Base-by-base conservation (phyloP, 768 basidiomycete species). In the Lactarius vividus region DNA sequence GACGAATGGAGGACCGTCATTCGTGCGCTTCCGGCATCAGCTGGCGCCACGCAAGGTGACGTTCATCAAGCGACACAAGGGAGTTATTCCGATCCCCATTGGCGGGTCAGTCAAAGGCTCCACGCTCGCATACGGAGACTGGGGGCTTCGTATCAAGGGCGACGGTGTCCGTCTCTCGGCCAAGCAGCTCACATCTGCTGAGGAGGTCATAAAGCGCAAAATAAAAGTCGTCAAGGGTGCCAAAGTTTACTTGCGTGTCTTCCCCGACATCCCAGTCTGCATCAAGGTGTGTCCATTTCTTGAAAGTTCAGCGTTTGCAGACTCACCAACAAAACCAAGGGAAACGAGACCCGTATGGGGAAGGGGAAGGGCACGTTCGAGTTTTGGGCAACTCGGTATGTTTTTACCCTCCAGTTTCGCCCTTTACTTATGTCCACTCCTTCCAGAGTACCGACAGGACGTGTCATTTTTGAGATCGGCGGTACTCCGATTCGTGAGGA, bases 311-410 rank as follows among this genome's bases (percentile, higher is more conserved):
- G 61, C 59, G 20, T n/a, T n/a, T 7, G n/a, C 28, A 55, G n/a
- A n/a, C n/a, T 65, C 28, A 56, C 13, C 39, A 39, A 31, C 8
- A 16, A 16, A 35, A 28, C 64, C 7, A 66, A 94, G 92, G 96
- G 97, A 61, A 98, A 97, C 72, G 96, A 98, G 77, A 96, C 94
- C 6, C 91, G 97, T 83, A 98, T 98, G 97, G 97, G 97, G 59
- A 98, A 98, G 78, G 97, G 97, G 65, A 99, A 99, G 77, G 97
- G 97, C 55, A 86, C 91, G 0, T 98, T 98, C 72, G 97, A 98
- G 74, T 98, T 83, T 75, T 99, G 97, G 97, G 93, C 96, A 31
- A 92, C 91, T 65, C 86, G 93, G 92, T 94, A 71, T 62, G 85
- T 63, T 60, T 9, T 18, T 59, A 20, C 64, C 26, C 42, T 58